Conservation (phyloP, 306 rosid species). For the Myrica gale region DNA sequence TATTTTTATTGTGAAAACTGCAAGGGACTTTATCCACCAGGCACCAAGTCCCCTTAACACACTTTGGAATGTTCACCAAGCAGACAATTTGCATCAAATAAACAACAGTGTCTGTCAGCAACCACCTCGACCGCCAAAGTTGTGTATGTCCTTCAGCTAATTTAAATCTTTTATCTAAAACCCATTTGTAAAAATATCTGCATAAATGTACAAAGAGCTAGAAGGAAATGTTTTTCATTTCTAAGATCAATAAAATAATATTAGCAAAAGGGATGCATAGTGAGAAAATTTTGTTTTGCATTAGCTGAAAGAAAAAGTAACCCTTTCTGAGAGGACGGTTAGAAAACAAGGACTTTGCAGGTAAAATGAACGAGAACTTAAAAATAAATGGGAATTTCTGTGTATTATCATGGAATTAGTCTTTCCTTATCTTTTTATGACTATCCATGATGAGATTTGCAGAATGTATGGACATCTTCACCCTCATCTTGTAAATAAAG, state of each 20-base stretch:
- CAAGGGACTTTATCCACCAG: background rate
- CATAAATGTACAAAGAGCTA: background rate
- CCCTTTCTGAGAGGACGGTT: background rate
- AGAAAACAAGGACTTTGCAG: background rate
- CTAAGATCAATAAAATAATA: too few relatives aligned
- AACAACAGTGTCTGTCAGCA: background rate
- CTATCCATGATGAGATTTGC: background rate
- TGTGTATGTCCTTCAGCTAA: background rate
- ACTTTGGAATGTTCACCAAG: background rate
- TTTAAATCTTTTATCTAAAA: background rate
- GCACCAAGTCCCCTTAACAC: background rate
- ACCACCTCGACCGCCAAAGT: background rate
- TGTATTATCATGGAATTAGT: background rate
- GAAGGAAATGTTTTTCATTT: background rate
- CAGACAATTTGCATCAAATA: background rate
- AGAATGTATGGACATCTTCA: background rate
- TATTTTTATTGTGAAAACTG: background rate
- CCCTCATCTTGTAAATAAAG: background rate
- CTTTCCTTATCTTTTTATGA: background rate
- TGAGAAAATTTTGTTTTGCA: too few relatives aligned
- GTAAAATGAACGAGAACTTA: background rate
- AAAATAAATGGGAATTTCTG: background rate
- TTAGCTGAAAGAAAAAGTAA: background rate
- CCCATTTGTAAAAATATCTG: background rate
- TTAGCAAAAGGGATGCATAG: too few relatives aligned